Evolutionary conservation across 139 green algal genomes (phyloP).

Genomic region (Pleodorina starrii): DNA sequence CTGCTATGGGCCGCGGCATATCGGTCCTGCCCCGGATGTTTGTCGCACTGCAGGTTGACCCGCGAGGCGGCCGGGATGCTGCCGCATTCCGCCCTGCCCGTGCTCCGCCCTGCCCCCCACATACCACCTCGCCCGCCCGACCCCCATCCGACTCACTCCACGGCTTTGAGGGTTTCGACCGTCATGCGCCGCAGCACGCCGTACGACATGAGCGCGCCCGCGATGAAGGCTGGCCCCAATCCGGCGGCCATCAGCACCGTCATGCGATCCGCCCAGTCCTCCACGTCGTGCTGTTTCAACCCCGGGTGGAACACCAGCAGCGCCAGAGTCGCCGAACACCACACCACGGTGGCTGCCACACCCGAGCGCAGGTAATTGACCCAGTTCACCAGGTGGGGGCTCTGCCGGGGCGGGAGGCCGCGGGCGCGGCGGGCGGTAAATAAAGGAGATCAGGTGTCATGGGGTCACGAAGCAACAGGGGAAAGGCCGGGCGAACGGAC

Average conservation of each 20-base stretch:
- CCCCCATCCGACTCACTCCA: conserved; percentile 42
- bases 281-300: not conserved
- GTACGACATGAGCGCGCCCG: not conserved
- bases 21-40: too few relatives aligned
- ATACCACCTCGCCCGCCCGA: too few relatives aligned
- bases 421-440: too few relatives aligned
- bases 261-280: not conserved
- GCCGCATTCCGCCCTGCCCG: too few relatives aligned
- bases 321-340: not conserved
- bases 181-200: not conserved
- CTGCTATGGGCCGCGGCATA: too few relatives aligned
- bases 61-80: too few relatives aligned
- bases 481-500: too few relatives aligned
- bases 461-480: too few relatives aligned
- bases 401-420: not conserved
- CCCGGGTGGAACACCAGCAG: conserved; percentile 37
- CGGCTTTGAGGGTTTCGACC: not conserved
- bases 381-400: conserved; percentile 17
- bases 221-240: not conserved
- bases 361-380: conserved; percentile 22
- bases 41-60: too few relatives aligned
- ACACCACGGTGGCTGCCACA: not conserved
- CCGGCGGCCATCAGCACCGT: not conserved
- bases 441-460: too few relatives aligned
- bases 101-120: too few relatives aligned